Percentiles rank a stretch among this genome's conserved stretches.
phyloP scores from a whole-genome alignment of 73 alveolate genomes.

The Symbiodinium pilosum region DNA sequence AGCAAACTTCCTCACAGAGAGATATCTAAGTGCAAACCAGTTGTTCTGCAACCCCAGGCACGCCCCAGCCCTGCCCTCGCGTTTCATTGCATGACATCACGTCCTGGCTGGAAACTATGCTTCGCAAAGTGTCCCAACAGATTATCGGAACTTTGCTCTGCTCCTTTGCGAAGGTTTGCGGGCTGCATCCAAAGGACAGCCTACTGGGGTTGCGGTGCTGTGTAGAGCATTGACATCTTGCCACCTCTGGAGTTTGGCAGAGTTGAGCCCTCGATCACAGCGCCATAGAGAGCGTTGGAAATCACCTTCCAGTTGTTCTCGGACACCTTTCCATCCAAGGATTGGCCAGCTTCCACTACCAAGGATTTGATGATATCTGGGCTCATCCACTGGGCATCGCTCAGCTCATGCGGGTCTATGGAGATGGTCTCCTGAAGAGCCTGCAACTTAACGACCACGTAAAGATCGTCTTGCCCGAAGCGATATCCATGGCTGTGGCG shows the following conservation, averaged over 20 bases:
- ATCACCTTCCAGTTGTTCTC: constrained; percentile 28
- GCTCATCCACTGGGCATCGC: constrained; percentile 65
- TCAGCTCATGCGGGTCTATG: constrained; percentile 44
- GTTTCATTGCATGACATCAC: background rate
- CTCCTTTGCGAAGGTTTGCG: background rate
- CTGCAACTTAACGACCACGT: constrained; percentile 54
- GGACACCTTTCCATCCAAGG: background rate
- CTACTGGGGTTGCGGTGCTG: background rate
- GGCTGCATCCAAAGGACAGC: background rate
- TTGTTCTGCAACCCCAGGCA: too few relatives aligned
- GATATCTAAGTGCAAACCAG: too few relatives aligned
- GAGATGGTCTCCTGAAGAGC: background rate
- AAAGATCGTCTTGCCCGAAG: constrained; percentile 62
- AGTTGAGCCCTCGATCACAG: constrained; percentile 26
- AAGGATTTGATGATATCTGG: constrained; percentile 2
- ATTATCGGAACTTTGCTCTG: background rate
- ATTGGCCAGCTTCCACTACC: background rate
- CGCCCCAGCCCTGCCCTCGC: too few relatives aligned
- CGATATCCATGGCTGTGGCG: constrained; percentile 54
- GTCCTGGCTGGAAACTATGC: too few relatives aligned
- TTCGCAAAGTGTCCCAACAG: background rate
- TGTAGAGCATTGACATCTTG: constrained; percentile 62
- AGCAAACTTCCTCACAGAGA: constrained; percentile 36
- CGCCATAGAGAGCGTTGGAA: constrained; percentile 17
- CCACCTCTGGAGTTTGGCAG: constrained; percentile 49